These are phyloP conservation scores for Gnaphalium uliginosum DNA, from an alignment of 129 eudicot genomes.

Conservation along the genomic window DNA sequence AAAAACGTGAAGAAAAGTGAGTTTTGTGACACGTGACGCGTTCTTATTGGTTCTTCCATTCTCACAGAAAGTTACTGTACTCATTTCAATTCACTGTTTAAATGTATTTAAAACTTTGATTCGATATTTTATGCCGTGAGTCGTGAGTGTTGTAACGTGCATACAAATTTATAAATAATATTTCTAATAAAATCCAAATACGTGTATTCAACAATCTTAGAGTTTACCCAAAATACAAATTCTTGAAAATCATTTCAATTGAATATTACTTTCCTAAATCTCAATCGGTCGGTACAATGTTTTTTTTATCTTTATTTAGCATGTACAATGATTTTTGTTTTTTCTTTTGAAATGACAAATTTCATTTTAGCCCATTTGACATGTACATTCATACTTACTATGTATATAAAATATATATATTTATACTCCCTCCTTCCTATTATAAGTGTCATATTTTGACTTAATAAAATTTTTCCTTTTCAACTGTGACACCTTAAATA, in stretches of 20 bases:
- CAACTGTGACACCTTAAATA: no score
- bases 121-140: not conserved
- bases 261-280: slow-evolving; percentile 19
- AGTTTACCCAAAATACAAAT: slow-evolving; percentile 34
- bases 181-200: not conserved
- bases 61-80: no score
- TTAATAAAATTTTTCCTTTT: no score
- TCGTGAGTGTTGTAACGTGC: slow-evolving; percentile 33
- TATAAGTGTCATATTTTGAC: no score
- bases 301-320: no score
- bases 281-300: not conserved
- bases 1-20: no score
- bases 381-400: no score
- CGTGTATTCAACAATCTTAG: slow-evolving; percentile 36
- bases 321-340: not conserved
- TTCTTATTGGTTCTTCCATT: no score
- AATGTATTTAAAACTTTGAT: not conserved
- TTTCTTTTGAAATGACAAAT: not conserved
- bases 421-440: no score
- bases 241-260: slow-evolving; percentile 5
- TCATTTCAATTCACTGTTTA: no score
- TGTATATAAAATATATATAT: no score
- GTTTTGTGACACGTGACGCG: no score
- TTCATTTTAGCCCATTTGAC: not conserved
- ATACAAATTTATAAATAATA: not conserved